Percentiles rank a stretch among this genome's conserved stretches.
These are phyloP conservation scores for Platanus orientalis DNA, from an alignment of 164 flowering plant genomes.

Conservation along the genomic window DNA sequence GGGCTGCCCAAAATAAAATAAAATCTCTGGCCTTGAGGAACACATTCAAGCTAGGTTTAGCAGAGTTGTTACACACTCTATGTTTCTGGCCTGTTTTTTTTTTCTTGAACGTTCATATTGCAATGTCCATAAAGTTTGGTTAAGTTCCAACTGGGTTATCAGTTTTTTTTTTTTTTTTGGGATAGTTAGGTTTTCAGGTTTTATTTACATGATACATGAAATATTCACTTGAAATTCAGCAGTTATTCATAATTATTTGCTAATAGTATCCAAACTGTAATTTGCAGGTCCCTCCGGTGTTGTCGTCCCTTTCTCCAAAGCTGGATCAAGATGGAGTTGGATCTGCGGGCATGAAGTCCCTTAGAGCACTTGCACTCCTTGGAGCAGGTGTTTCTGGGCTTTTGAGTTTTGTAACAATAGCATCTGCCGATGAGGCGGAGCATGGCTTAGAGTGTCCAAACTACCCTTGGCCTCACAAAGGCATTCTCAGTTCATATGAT, in stretches of 20 bases:
- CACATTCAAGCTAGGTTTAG: too few relatives aligned
- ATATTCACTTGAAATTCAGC: too few relatives aligned
- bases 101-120: too few relatives aligned
- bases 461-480: constrained; percentile 89
- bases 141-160: too few relatives aligned
- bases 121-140: too few relatives aligned
- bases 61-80: too few relatives aligned
- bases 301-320: constrained; percentile 8
- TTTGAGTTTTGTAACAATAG: constrained; percentile 47
- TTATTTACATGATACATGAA: too few relatives aligned
- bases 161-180: too few relatives aligned
- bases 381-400: constrained; percentile 72
- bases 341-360: constrained; percentile 37
- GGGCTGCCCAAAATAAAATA: too few relatives aligned
- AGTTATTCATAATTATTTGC: constrained; percentile 1
- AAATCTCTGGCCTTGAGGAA: too few relatives aligned
- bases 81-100: too few relatives aligned
- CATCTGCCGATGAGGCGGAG: constrained; percentile 80
- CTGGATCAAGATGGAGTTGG: constrained; percentile 33
- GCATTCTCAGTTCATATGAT: constrained; percentile 84
- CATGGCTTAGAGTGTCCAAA: constrained; percentile 66
- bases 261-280: not conserved
- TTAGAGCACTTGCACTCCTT: constrained; percentile 51
- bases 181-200: too few relatives aligned
- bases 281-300: constrained; percentile 14